Conservation (phyloP, 257 asterid species). For the Striga asiatica region DNA sequence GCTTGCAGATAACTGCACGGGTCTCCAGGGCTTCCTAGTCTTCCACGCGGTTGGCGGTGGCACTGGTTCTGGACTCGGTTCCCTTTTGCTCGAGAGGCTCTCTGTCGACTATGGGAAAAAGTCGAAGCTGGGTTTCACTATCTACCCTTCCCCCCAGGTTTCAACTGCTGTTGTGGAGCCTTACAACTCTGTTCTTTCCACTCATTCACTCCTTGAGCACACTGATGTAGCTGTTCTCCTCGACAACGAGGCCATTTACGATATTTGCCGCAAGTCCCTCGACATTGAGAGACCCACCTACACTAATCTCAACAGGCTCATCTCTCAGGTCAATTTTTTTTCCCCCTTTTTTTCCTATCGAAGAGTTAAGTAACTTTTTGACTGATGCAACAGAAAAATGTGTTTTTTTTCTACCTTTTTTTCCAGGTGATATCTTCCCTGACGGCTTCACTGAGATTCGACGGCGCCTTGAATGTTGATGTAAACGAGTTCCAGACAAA, state of each 20-base stretch:
- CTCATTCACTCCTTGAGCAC: conserved; percentile 90
- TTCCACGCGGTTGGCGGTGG: conserved; percentile 99
- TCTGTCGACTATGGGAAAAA: conserved; percentile 89
- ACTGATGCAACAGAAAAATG: too few relatives aligned
- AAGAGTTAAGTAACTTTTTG: too few relatives aligned
- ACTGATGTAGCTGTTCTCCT: conserved; percentile 93
- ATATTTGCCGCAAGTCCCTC: conserved; percentile 86
- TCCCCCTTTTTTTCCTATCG: too few relatives aligned
- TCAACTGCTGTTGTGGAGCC: conserved; percentile 98
- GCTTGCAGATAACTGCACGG: conserved; percentile 91
- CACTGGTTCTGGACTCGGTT: conserved; percentile 91
- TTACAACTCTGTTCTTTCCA: conserved; percentile 81
- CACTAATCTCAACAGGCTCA: conserved; percentile 85
- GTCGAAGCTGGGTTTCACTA: conserved; percentile 79
- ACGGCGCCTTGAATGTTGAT: conserved; percentile 88
- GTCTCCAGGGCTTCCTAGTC: conserved; percentile 80
- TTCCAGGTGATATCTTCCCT: conserved; percentile 71
- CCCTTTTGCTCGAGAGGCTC: conserved; percentile 77
- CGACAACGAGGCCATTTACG: conserved; percentile 87
- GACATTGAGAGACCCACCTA: conserved; percentile 94
- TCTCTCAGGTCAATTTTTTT: conserved; percentile 55
- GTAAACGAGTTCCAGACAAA: conserved; percentile 96
- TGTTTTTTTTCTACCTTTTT: too few relatives aligned
- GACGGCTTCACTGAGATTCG: conserved; percentile 86
- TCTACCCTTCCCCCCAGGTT: conserved; percentile 92